Percentiles rank a stretch among this genome's conserved stretches.
Conservation (phyloP, 1,139 yeast species). For the Candida smagusa region DNA sequence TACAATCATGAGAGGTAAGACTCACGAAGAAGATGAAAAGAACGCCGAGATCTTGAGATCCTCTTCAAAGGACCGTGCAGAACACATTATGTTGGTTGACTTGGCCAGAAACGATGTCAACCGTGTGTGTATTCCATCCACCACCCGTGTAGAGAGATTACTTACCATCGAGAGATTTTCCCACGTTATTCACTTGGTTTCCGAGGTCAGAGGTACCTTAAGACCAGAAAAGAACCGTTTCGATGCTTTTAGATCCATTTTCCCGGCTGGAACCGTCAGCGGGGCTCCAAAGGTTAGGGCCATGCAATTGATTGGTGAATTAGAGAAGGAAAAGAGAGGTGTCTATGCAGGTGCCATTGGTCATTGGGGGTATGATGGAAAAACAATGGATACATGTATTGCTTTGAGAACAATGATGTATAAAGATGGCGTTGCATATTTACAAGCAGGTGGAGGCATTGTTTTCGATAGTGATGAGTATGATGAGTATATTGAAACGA, state of each 20-base stretch:
- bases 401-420: conserved; percentile 96
- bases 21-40: conserved; percentile 85
- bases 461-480: conserved; percentile 92
- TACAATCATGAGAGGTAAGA: conserved; percentile 84
- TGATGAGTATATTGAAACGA: conserved; percentile 93
- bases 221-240: conserved; percentile 82
- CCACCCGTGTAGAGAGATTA: conserved; percentile 83
- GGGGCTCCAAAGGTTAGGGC: conserved; percentile 98
- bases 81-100: conserved; percentile 97
- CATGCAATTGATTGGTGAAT: conserved; percentile 87
- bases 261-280: conserved; percentile 98
- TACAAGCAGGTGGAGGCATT: conserved; percentile 99
- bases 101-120: conserved; percentile 94
- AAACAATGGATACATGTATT: conserved; percentile 94
- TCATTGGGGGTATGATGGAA: conserved; percentile 92
- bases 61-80: conserved; percentile 92
- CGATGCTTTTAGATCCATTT: conserved; percentile 94
- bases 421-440: conserved; percentile 84
- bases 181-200: conserved; percentile 96
- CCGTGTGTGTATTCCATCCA: conserved; percentile 83
- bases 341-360: conserved; percentile 99
- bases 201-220: conserved; percentile 89
- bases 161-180: conserved; percentile 89
- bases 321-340: conserved; percentile 91
- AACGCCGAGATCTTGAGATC: conserved; percentile 71